Evolutionary conservation across 768 basidiomycete species (phyloP).

Genomic region (Rhizopogon vesiculosus): DNA sequence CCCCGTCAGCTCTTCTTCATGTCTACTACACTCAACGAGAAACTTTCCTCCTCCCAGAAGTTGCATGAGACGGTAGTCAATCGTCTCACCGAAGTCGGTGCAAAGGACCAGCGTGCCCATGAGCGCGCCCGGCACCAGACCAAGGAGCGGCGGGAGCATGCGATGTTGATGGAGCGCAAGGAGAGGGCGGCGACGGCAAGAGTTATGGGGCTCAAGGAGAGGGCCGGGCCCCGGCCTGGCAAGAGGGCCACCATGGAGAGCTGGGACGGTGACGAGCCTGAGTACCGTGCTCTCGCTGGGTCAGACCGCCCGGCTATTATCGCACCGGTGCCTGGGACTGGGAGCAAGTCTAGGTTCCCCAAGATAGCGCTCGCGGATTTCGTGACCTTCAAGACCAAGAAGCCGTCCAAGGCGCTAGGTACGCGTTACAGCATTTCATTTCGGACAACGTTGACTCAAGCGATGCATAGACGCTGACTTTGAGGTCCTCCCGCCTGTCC

Average conservation of each 20-base stretch:
- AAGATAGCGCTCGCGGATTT: conserved; percentile 23
- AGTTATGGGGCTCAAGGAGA: conserved; percentile 15
- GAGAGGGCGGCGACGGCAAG: conserved; percentile 16
- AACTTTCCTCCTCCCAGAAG: conserved; percentile 9
- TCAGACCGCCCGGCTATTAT: neutral
- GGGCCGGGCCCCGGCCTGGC: conserved; percentile 11
- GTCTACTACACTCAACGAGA: conserved; percentile 23
- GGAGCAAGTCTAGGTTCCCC: conserved; percentile 7
- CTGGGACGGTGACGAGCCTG: conserved; percentile 23
- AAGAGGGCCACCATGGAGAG: conserved; percentile 23
- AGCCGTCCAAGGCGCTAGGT: neutral
- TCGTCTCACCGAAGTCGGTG: conserved; percentile 11
- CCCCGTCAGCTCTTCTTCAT: conserved; percentile 13
- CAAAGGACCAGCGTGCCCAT: conserved; percentile 27
- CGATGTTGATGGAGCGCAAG: conserved; percentile 26
- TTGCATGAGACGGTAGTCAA: conserved; percentile 14
- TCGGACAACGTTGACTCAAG: neutral
- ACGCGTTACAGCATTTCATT: neutral
- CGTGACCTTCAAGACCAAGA: conserved; percentile 10
- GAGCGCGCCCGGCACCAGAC: conserved; percentile 29
- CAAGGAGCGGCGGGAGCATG: conserved; percentile 28
- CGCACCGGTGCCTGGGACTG: conserved; percentile 2
- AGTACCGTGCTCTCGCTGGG: neutral
- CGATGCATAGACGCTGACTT: conserved; percentile 17
- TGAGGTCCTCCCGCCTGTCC: conserved; percentile 25